Conservation (phyloP, 2,329 filamentous ascomycete genomes). For the Emericellopsis cladophorae region DNA sequence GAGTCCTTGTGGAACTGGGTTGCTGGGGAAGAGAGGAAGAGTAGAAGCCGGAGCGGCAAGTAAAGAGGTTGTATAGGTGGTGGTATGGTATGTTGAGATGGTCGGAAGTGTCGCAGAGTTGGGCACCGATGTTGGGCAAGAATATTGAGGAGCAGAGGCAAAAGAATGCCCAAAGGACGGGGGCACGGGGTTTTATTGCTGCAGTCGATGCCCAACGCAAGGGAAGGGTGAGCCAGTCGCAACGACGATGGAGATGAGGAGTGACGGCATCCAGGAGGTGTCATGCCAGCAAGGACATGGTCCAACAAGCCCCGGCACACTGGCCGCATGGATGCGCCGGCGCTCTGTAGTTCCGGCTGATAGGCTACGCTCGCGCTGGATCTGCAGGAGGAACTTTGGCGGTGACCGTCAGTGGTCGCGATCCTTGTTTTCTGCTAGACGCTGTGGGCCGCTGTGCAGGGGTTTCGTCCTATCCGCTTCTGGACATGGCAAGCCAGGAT, state of each 20-base stretch:
- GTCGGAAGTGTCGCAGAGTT: conserved; percentile 9
- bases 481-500: conserved; percentile 19
- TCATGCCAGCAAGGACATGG: neutral
- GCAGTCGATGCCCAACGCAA: conserved; percentile 13
- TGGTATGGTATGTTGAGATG: neutral
- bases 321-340: conserved; percentile 35
- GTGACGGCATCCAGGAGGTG: conserved; percentile 1
- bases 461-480: conserved; percentile 28
- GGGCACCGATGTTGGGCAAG: conserved; percentile 27
- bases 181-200: conserved; percentile 36
- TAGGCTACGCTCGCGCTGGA: conserved; percentile 20
- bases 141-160: conserved; percentile 16
- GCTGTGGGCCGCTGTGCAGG: conserved; percentile 21
- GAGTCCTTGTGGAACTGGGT: conserved; percentile 4
- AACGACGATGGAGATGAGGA: neutral
- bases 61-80: conserved; percentile 5
- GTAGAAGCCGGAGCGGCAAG: conserved; percentile 6
- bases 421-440: conserved; percentile 24
- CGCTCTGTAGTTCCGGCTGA: conserved; percentile 23
- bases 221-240: no score
- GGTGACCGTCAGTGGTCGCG: conserved; percentile 20
- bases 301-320: conserved; percentile 25
- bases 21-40: conserved; percentile 9
- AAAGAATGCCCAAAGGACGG: conserved; percentile 27
- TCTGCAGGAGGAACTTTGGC: conserved; percentile 16